Base-by-base conservation (phyloP, 2,329 filamentous ascomycete genomes). In the Rhynchosporium agropyri region DNA sequence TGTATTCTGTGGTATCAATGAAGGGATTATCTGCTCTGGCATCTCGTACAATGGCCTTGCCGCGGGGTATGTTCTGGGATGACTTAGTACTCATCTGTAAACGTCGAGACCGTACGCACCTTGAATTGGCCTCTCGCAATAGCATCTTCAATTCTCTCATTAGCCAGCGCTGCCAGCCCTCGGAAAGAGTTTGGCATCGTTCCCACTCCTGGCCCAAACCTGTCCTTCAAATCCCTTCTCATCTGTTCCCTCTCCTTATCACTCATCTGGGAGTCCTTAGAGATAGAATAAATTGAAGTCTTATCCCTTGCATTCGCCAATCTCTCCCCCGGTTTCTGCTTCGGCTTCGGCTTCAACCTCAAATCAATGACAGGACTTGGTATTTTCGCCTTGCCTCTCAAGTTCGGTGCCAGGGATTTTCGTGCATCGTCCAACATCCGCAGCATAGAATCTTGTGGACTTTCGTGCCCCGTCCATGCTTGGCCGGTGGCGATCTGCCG, bases 1-100 rank as follows among this genome's bases (percentile, higher is more conserved):
- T 91, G 75, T 97, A 97, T 76, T 98, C 94, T 0, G 95, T 98
- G 0, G 94, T 98, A 73, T 98, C 92, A 62, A 98, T 86, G 72
- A 96, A 98, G 0, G 95, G 92, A 69, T 89, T 96, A 69, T 89
- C 89, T 0, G 91, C 90, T 68, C 91, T 87, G 57, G 90, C 80
- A 69, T 98, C 93, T n/a, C 89, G 80, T 74, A 93, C 85, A n/a
- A 94, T 81, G 5, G 86, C 88, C 69, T 89, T 89, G 0, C 94
- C 94, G 2, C 93, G 83, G 7, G 86, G 87, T 12, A 99, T 89
- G 69, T 96, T 89, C 74, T 83, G 81, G 6, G n/a, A 9, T 43
- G 57, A 33, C 0, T 63, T 51, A 69, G 58, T 43, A 51, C 8
- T 38, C 2, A 40, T 61, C 53, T 9, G 10, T 29, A 8, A 1